These are phyloP conservation scores for Oropetium thomaeum DNA, from an alignment of 176 grass and related monocot genomes.

Conservation along the genomic window DNA sequence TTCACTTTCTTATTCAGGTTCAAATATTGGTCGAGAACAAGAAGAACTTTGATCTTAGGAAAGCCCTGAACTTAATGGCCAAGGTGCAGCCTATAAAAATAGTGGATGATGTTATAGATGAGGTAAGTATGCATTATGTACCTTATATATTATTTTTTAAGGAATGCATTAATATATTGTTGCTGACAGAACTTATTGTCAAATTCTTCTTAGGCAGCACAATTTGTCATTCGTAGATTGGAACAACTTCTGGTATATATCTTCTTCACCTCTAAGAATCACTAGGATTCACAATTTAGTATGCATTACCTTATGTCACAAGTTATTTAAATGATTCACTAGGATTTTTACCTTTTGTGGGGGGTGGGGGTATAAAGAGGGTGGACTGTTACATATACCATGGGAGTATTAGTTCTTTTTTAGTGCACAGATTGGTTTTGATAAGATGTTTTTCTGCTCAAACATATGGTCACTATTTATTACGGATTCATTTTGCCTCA, in stretches of 20 bases:
- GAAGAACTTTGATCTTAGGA: constrained; percentile 71
- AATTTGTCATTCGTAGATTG: constrained; percentile 86
- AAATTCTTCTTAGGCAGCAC: constrained; percentile 51
- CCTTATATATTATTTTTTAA: no score
- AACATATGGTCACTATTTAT: neutral
- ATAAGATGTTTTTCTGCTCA: neutral
- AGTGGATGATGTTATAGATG: constrained; percentile 50
- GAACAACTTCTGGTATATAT: constrained; percentile 92
- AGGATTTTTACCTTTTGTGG: neutral
- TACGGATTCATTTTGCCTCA: neutral
- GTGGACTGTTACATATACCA: neutral
- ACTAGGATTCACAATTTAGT: no score
- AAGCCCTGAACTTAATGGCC: constrained; percentile 66
- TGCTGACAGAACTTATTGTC: constrained; percentile 22
- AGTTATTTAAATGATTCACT: constrained; percentile 10
- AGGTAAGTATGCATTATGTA: constrained; percentile 45
- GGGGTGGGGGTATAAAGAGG: neutral
- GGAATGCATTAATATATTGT: constrained; percentile 16
- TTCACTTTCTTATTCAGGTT: constrained; percentile 56
- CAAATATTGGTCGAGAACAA: constrained; percentile 95
- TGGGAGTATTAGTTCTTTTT: neutral
- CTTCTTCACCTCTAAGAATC: constrained; percentile 2
- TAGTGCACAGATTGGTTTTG: neutral
- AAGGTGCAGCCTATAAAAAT: constrained; percentile 70
- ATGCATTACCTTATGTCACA: no score